A percentile compares a stretch with the other conserved stretches of the same genome.
Evolutionary conservation across 2,329 filamentous ascomycete genomes (phyloP).

Genomic region (Penicillium griseofulvum): DNA sequence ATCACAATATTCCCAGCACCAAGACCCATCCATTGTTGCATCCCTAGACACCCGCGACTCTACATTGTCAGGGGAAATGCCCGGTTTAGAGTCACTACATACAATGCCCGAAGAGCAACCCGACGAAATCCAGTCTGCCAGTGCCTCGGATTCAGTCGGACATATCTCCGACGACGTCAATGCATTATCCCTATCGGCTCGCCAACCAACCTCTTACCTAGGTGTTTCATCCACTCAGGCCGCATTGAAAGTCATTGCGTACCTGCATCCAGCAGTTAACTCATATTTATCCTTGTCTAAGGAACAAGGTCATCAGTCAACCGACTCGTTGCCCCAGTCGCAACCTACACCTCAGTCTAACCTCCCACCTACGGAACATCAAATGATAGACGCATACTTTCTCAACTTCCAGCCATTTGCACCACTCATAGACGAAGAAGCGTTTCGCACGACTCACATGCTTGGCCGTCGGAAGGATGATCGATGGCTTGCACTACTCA

Average conservation of each 20-base stretch:
- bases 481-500: constrained; percentile 67
- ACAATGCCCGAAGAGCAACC: constrained; percentile 64
- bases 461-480: constrained; percentile 61
- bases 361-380: constrained; percentile 57
- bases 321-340: constrained; percentile 27
- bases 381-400: constrained; percentile 69
- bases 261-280: constrained; percentile 49
- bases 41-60: constrained; percentile 37
- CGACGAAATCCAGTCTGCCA: constrained; percentile 39
- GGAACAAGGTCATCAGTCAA: not conserved
- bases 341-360: not conserved
- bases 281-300: constrained; percentile 40
- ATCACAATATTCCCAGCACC: constrained; percentile 32
- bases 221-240: constrained; percentile 73
- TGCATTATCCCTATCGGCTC: constrained; percentile 60
- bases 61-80: constrained; percentile 40
- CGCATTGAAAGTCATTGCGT: constrained; percentile 64
- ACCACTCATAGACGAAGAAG: constrained; percentile 67
- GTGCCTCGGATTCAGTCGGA: constrained; percentile 54
- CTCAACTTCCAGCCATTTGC: constrained; percentile 67
- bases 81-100: constrained; percentile 58
- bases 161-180: constrained; percentile 67
- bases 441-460: constrained; percentile 63
- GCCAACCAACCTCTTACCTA: constrained; percentile 62
- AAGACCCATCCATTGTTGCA: constrained; percentile 41